These are phyloP conservation scores for Ganoderma multipileum DNA, from an alignment of 1,284 basidiomycete genomes.

Conservation along the genomic window DNA sequence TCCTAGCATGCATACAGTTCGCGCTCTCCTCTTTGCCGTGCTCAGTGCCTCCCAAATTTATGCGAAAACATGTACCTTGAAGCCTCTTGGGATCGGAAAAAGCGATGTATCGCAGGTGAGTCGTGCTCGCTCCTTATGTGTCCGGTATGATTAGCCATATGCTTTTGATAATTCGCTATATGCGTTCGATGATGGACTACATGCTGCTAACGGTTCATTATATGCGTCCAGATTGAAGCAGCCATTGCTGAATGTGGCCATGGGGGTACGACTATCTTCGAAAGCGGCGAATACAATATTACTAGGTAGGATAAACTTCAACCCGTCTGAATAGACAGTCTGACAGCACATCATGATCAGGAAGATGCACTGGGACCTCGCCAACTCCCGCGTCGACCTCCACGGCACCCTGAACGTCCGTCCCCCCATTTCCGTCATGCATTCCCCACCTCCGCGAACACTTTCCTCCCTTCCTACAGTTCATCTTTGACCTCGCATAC, in stretches of 20 bases:
- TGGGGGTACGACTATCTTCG: constrained; percentile 54
- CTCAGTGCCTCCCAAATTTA: background rate
- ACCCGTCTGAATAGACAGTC: constrained; percentile 1
- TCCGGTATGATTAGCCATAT: background rate
- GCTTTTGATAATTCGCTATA: background rate
- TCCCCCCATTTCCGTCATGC: background rate
- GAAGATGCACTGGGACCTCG: constrained; percentile 67
- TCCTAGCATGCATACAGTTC: background rate
- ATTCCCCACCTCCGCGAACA: background rate
- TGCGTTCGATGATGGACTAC: background rate
- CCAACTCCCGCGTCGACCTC: constrained; percentile 58
- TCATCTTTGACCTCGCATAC: constrained; percentile 62
- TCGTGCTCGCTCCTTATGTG: background rate
- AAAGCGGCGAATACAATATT: constrained; percentile 56
- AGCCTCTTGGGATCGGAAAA: constrained; percentile 47
- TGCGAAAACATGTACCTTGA: constrained; percentile 42
- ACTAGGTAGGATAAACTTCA: constrained; percentile 46
- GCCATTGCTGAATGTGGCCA: constrained; percentile 62
- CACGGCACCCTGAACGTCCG: constrained; percentile 55
- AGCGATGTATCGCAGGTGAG: constrained; percentile 52
- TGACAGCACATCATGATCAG: constrained; percentile 38
- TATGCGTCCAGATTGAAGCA: constrained; percentile 47
- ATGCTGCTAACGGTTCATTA: background rate
- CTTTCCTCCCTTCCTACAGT: constrained; percentile 42
- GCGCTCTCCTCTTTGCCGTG: background rate